Evolutionary conservation across 2,329 filamentous ascomycete species (phyloP).

Genomic region (Colletotrichum sidae): DNA sequence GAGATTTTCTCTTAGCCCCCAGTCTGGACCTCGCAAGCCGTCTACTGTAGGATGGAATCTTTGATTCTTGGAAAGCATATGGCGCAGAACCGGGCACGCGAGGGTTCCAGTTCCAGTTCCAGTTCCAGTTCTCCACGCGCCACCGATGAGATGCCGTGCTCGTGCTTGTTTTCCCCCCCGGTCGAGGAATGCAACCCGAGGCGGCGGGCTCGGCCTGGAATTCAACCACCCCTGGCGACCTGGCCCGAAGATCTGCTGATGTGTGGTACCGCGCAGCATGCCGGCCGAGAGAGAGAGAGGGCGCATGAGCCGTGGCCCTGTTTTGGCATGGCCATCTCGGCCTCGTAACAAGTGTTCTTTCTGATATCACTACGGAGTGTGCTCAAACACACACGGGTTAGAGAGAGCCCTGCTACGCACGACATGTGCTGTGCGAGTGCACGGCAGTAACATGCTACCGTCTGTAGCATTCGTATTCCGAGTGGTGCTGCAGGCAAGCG

Average conservation of each 20-base stretch:
- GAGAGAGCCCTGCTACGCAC: not conserved
- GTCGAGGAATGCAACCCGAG: conserved; percentile 23
- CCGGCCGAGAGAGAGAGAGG: conserved; percentile 20
- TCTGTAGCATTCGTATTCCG: not conserved
- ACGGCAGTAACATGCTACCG: not conserved
- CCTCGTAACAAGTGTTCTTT: not conserved
- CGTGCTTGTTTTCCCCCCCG: conserved; percentile 20
- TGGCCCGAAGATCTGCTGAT: conserved; percentile 25
- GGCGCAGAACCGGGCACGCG: not conserved
- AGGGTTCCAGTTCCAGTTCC: not conserved
- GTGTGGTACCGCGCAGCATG: not conserved
- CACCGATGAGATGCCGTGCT: not conserved
- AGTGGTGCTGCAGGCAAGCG: not conserved
- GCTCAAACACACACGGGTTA: not conserved
- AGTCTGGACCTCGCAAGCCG: conserved; percentile 16
- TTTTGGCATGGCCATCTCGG: conserved; percentile 6
- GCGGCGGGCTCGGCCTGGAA: conserved; percentile 20
- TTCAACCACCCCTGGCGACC: conserved; percentile 4
- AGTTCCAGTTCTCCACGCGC: conserved; percentile 26
- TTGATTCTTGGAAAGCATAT: conserved; percentile 7
- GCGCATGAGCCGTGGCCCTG: conserved; percentile 14
- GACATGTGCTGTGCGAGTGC: conserved; percentile 12
- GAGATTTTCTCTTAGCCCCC: not conserved
- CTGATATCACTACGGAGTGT: not conserved
- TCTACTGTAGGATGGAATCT: not conserved